Percentiles rank a stretch among this genome's conserved stretches.
phyloP scores from a whole-genome alignment of 805 yeast genomes.

The Debaryomyces maramus region DNA sequence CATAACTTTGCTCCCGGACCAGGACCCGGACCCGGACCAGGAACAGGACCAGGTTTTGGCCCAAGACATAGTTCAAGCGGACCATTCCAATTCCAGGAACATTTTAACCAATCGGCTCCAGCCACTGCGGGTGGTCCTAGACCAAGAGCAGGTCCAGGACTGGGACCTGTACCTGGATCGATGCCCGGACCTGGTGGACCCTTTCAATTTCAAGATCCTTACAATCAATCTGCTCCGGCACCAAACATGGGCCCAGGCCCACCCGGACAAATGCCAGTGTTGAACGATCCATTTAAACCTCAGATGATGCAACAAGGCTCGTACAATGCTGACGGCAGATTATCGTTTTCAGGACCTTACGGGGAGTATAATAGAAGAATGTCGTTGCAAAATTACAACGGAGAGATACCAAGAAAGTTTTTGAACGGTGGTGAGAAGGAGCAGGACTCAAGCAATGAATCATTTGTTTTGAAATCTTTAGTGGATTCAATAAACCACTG shows the following conservation, averaged over 20 bases:
- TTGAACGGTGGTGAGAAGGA: slow-evolving; percentile 2
- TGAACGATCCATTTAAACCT: slow-evolving; percentile 5
- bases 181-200: neutral
- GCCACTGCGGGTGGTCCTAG: neutral
- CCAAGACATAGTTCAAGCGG: too few species aligned
- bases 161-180: neutral
- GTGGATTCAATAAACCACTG: slow-evolving; percentile 43
- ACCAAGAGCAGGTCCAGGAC: slow-evolving; percentile 3
- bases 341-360: slow-evolving; percentile 2
- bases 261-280: slow-evolving; percentile 4
- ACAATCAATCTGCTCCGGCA: neutral
- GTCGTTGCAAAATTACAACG: neutral
- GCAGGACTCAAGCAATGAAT: slow-evolving; percentile 10
- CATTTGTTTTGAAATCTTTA: slow-evolving; percentile 39
- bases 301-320: slow-evolving; percentile 5
- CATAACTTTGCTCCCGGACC: neutral
- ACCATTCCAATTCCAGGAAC: neutral
- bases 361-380: neutral
- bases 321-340: slow-evolving; percentile 6
- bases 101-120: neutral
- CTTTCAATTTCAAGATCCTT: neutral
- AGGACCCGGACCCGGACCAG: neutral
- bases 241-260: neutral
- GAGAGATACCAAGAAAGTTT: slow-evolving; percentile 10
- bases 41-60: neutral